Percentiles rank a stretch among this genome's conserved stretches.
Evolutionary conservation across 106 monocot genomes (phyloP).

Genomic region (Hemerocallis citrina): DNA sequence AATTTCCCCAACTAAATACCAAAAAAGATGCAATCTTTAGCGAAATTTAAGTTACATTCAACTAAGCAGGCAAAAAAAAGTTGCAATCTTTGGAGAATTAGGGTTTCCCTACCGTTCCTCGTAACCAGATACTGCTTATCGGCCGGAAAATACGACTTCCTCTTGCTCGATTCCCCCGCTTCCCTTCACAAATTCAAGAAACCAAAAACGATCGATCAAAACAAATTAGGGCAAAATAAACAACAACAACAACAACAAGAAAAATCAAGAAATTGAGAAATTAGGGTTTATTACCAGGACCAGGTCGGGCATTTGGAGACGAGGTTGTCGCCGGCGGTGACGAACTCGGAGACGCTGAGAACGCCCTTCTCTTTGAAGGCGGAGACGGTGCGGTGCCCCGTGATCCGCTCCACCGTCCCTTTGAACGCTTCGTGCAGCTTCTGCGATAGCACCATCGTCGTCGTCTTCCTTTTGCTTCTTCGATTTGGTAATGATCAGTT

Average conservation of each 20-base stretch:
- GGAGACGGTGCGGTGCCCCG: constrained; percentile 75
- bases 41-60: neutral
- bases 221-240: neutral
- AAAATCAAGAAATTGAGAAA: neutral
- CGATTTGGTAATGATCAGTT: too few relatives aligned
- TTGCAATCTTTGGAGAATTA: neutral
- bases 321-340: constrained; percentile 95
- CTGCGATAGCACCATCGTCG: constrained; percentile 67
- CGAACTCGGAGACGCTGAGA: constrained; percentile 94
- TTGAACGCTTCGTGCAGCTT: constrained; percentile 92
- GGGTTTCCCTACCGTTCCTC: constrained; percentile 55
- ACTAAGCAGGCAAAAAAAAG: neutral
- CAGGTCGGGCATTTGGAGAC: constrained; percentile 93
- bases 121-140: constrained; percentile 95
- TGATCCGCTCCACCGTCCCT: constrained; percentile 93
- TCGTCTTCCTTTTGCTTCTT: neutral
- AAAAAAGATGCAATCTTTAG: neutral
- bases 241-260: neutral
- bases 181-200: constrained; percentile 46
- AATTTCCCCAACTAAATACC: neutral
- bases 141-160: constrained; percentile 75
- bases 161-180: constrained; percentile 83
- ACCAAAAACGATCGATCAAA: too few relatives aligned
- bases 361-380: constrained; percentile 99
- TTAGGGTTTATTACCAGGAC: constrained; percentile 54